phyloP scores from a whole-genome alignment of 345 rosid genomes.

The Kernera saxatilis region DNA sequence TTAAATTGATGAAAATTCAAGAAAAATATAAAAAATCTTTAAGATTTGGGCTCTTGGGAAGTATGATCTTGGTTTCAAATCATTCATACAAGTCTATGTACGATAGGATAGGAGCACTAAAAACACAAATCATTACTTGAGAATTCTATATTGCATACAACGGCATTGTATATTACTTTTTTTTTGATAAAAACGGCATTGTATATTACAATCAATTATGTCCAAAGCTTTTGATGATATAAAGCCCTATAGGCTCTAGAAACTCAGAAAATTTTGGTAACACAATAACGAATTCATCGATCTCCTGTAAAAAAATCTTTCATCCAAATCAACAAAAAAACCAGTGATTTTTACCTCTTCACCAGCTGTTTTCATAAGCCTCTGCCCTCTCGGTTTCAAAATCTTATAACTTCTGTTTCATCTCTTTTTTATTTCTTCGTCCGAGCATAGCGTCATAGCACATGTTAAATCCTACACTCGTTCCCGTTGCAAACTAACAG shows the following conservation, averaged over 20 bases:
- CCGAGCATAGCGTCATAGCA: not conserved
- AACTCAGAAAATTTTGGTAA: not conserved
- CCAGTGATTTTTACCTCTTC: not conserved
- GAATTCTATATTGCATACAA: not conserved
- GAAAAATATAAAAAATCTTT: too few species aligned
- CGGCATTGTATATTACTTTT: too few species aligned
- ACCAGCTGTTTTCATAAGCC: not conserved
- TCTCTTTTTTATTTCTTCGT: not conserved
- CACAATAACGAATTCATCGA: too few species aligned
- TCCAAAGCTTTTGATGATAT: not conserved
- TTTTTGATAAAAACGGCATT: too few species aligned
- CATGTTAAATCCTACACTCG: not conserved
- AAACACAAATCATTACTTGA: not conserved
- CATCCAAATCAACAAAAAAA: not conserved
- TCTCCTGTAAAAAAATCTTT: too few species aligned
- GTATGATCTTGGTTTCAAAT: too few species aligned
- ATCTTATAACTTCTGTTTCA: not conserved
- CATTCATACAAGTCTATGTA: not conserved
- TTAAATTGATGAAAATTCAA: too few species aligned
- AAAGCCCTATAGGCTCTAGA: not conserved
- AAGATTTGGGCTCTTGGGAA: too few species aligned
- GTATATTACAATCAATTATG: not conserved
- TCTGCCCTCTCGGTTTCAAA: not conserved
- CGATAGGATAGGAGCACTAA: too few species aligned
- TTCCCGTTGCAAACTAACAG: conserved; percentile 23